Percentiles rank a stretch among this genome's conserved stretches.
phyloP scores from a whole-genome alignment of 768 basidiomycete species.

The Leucogyrophana mollusca region DNA sequence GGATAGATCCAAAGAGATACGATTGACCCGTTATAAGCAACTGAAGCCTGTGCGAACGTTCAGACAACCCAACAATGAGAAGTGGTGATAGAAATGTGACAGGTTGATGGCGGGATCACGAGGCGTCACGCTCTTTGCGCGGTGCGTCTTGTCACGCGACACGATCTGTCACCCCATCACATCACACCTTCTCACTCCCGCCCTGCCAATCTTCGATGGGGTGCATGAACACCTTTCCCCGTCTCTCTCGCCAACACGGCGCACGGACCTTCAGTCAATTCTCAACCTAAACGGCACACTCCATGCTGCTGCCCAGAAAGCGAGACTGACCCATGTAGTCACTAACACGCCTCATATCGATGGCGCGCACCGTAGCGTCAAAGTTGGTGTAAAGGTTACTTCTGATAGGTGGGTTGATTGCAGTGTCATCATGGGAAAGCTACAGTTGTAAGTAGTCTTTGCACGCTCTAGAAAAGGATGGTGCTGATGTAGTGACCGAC shows the following conservation, averaged over 20 bases:
- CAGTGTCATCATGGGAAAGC: constrained; percentile 52
- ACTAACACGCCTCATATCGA: constrained; percentile 51
- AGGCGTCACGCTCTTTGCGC: too few relatives aligned
- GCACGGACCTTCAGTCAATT: constrained; percentile 42
- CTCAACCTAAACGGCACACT: constrained; percentile 56
- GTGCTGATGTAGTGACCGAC: constrained; percentile 4
- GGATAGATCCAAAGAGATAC: too few relatives aligned
- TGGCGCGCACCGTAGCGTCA: constrained; percentile 45
- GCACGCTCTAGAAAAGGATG: not conserved
- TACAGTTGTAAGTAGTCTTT: constrained; percentile 48
- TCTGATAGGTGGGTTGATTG: constrained; percentile 72
- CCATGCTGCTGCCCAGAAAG: constrained; percentile 46
- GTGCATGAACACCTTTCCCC: constrained; percentile 49
- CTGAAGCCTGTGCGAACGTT: too few relatives aligned
- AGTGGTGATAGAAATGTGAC: too few relatives aligned
- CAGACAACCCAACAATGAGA: too few relatives aligned
- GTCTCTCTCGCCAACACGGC: constrained; percentile 41
- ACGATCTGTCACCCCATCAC: too few relatives aligned
- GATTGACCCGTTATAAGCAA: too few relatives aligned
- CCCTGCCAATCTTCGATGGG: constrained; percentile 41
- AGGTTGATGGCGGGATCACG: too few relatives aligned
- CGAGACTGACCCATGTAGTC: too few relatives aligned
- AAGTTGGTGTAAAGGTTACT: constrained; percentile 16
- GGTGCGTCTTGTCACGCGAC: too few relatives aligned
- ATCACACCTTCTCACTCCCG: too few relatives aligned